Percentiles rank a stretch among this genome's conserved stretches.
phyloP scores from a whole-genome alignment of 306 rosid genomes.

The Rosa chinensis region DNA sequence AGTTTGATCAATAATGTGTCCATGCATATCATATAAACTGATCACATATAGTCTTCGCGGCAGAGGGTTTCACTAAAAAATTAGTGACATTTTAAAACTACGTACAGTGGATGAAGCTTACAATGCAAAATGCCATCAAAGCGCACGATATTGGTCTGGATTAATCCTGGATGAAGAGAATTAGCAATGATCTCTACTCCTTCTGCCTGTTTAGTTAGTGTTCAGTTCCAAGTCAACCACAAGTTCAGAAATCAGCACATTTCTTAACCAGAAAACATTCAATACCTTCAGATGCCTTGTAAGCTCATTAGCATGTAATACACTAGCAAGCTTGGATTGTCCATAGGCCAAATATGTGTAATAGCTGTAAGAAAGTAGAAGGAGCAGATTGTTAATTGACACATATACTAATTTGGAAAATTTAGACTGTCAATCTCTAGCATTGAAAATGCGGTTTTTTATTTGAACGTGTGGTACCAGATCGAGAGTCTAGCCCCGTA shows the following conservation, averaged over 20 bases:
- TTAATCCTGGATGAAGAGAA: conserved; percentile 28
- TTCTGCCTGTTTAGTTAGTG: conserved; percentile 13
- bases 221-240: background rate
- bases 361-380: conserved; percentile 42
- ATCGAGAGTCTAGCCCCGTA: too few species aligned
- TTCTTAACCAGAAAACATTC: background rate
- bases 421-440: too few species aligned
- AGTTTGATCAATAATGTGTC: too few species aligned
- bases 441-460: too few species aligned
- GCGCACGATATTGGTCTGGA: conserved; percentile 17
- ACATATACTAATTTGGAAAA: too few species aligned
- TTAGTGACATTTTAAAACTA: background rate
- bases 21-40: too few species aligned
- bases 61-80: background rate
- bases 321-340: conserved; percentile 81
- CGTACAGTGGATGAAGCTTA: conserved; percentile 16
- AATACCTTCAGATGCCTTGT: conserved; percentile 76
- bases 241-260: background rate
- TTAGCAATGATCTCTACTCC: conserved; percentile 24
- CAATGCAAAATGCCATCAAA: background rate
- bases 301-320: conserved; percentile 79
- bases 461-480: too few species aligned
- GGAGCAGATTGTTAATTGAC: too few species aligned
- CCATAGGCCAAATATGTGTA: conserved; percentile 57
- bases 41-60: background rate